phyloP scores from a whole-genome alignment of 2,329 filamentous ascomycete species.

The Cladosporium velox region DNA sequence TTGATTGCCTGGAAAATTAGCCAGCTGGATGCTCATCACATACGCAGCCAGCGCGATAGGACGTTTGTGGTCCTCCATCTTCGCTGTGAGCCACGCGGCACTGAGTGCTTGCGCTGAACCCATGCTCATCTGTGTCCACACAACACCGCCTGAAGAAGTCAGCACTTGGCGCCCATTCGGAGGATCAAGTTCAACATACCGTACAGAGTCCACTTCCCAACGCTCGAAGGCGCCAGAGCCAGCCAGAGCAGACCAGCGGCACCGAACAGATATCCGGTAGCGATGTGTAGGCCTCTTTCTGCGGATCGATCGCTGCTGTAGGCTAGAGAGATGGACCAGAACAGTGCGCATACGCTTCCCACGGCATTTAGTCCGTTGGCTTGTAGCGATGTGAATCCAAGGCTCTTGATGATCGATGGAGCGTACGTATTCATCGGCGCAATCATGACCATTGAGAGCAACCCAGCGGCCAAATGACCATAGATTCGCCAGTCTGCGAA shows the following conservation, averaged over 20 bases:
- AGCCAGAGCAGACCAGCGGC: slow-evolving; percentile 1
- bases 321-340: neutral
- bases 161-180: neutral
- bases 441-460: slow-evolving; percentile 7
- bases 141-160: neutral
- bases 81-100: neutral
- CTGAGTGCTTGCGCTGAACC: slow-evolving; percentile 4
- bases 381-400: slow-evolving; percentile 6
- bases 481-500: slow-evolving; percentile 8
- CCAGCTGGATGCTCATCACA: slow-evolving; percentile 6
- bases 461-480: neutral
- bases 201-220: slow-evolving; percentile 2
- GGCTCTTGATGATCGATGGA: slow-evolving; percentile 4
- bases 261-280: slow-evolving; percentile 1
- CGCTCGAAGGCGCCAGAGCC: neutral
- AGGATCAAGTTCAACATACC: neutral
- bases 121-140: slow-evolving; percentile 10
- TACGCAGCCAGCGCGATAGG: slow-evolving; percentile 6
- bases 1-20: slow-evolving; percentile 3
- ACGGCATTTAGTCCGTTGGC: slow-evolving; percentile 2
- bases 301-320: neutral
- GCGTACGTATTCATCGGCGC: slow-evolving; percentile 7
- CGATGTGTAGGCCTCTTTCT: slow-evolving; percentile 2
- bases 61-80: slow-evolving; percentile 4
- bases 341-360: neutral